Base-by-base conservation (phyloP, 306 rosid species). In the Elaeagnus macrophylla region DNA sequence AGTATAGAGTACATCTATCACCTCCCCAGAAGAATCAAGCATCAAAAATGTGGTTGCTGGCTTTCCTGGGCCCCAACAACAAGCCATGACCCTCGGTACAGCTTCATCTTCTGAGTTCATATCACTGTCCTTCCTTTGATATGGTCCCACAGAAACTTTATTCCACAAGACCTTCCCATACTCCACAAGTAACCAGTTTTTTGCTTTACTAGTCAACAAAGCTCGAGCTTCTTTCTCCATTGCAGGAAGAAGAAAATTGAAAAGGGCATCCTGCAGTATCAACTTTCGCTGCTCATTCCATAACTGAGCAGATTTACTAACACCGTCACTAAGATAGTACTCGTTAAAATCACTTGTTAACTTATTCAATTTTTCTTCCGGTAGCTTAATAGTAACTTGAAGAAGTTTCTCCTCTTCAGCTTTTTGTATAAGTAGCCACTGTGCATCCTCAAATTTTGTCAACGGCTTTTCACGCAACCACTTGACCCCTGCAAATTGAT, bases 51-150 rank as follows among this genome's bases (percentile, higher is more conserved):
- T 91, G 56, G 99, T 91, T 38, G 76, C 86, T 25, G 99, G 96
- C 72, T 91, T 91, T 63, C 96, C 96, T 57, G 96, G 95, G 56
- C 99, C 96, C 95, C 99, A 91, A 70, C 87, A 91, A 75, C 99
- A 91, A 42, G 99, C 96, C 96, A 91, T 84, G 66, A 91, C 99
- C 82, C 94, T 73, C 12, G 96, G 96, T 68, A 93, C 87, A 77
- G 96, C 82, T 68, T 91, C 99, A 36, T 87, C 99, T 39, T 87
- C 96, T 12, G 88, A 79, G 65, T 75, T 72, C 37, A 71, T 79
- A 46, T 91, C 99, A 76, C 76, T 86, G 59, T 91, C 99, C 70
- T 84, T 91, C 56, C 82, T 82, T 52, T 87, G 96, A 70, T 91
- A 91, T 51, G 96, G 99, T 39, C 96, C 96, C 57, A 91, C 77